Evolutionary conservation across 2,329 filamentous ascomycete species (phyloP), one percentile per base, ranked within the genome.

Genomic region (Aspergillus sp.): DNA sequence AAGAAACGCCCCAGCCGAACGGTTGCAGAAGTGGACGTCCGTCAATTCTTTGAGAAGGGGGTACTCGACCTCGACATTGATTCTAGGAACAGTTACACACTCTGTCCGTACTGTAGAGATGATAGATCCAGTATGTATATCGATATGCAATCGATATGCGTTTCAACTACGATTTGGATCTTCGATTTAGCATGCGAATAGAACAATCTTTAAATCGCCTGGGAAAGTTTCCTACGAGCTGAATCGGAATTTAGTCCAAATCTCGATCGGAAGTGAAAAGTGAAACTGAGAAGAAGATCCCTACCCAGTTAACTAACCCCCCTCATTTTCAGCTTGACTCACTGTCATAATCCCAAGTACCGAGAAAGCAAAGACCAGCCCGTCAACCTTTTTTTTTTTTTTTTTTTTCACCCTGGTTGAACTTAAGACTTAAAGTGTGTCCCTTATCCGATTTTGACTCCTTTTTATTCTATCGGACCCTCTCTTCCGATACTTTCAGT

Each of bases 11-110:
- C 57, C 54, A 55, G 55, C 55, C 58, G 55, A 63, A 57, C 53
- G 61, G 58, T 56, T 61, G 61, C 61, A 63, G 61, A 56, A 57
- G 62, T 59, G 52, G 60, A 52, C 55, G 55, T 57, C 31, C 57
- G 51, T 42, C 52, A 51, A 57, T 12, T 31, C 42, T 42, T n/a
- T 29, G 26, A 14, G 9, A 14, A n/a, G 5, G 36, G 36, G 6
- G 36, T 5, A 26, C 26, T 26, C 26, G 20, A 20, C 20, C 20
- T 20, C 20, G 20, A 20, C 20, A 20, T 20, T 20, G 20, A 20
- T 20, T 20, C 20, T 20, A 20, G 20, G 26, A 7, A 26, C 26
- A 26, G 26, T 7, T 42, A 36, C 32, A 14, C 10, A 32, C 2
- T 32, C 4, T 12, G 11, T 12, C 11, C 32, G 26, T 29, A 9